Conservation (phyloP, 2,329 filamentous ascomycete genomes). For the Davidsoniella eucalypti region DNA sequence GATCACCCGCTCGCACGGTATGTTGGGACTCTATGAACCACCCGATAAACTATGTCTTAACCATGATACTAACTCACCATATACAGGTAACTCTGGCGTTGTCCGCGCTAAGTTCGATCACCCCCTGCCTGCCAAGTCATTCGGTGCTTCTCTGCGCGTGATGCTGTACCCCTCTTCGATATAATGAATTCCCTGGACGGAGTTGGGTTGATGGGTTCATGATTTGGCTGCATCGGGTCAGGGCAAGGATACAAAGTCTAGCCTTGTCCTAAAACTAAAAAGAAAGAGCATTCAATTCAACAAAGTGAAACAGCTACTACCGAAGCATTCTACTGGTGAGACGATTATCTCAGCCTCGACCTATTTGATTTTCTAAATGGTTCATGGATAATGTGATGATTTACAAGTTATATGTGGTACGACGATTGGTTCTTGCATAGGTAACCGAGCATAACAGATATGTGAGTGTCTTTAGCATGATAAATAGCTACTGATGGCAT, state of each 20-base stretch:
- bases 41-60: neutral
- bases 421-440: too few species aligned
- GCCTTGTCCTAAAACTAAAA: constrained; percentile 39
- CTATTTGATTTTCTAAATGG: neutral
- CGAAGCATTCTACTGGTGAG: constrained; percentile 2
- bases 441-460: too few species aligned
- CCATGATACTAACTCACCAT: constrained; percentile 1
- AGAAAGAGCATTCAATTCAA: constrained; percentile 13
- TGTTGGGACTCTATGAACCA: constrained; percentile 18
- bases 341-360: neutral
- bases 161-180: constrained; percentile 98
- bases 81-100: constrained; percentile 81
- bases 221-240: constrained; percentile 42
- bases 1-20: constrained; percentile 90
- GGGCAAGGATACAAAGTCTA: constrained; percentile 37
- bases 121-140: constrained; percentile 92
- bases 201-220: constrained; percentile 49
- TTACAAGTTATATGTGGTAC: too few species aligned
- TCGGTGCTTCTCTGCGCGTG: constrained; percentile 88
- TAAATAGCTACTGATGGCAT: too few species aligned
- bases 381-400: too few species aligned
- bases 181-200: constrained; percentile 44
- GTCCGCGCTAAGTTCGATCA: constrained; percentile 93
- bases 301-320: constrained; percentile 13
- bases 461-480: too few species aligned